These are phyloP conservation scores for Marasmius fiardii DNA, from an alignment of 1,284 basidiomycete genomes.

Conservation along the genomic window DNA sequence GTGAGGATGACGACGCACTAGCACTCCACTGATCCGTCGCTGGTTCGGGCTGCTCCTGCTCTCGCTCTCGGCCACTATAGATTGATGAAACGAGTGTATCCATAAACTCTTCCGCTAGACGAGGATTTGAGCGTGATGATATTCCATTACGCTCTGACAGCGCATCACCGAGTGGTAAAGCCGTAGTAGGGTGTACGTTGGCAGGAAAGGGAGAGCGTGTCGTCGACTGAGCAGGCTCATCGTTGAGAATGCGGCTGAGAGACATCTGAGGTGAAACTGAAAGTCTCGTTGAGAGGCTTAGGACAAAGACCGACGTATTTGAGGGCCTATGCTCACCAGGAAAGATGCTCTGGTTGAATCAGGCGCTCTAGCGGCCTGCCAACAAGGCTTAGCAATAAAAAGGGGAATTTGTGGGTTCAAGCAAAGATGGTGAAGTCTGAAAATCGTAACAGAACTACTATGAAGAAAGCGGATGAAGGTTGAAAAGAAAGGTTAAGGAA, in stretches of 20 bases:
- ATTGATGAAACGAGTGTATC: not conserved
- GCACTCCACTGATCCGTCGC: not conserved
- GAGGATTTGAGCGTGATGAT: not conserved
- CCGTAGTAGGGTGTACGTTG: not conserved
- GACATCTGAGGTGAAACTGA: constrained; percentile 44
- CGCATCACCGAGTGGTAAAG: not conserved
- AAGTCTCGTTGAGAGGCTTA: constrained; percentile 2
- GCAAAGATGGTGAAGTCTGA: not conserved
- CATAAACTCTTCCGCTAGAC: not conserved
- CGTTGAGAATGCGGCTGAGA: constrained; percentile 71
- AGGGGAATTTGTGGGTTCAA: not conserved
- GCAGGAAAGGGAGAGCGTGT: constrained; percentile 22
- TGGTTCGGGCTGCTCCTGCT: not conserved
- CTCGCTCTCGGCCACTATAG: not conserved
- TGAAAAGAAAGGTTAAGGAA: constrained; percentile 1
- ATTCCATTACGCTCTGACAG: not conserved
- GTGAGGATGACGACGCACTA: not conserved
- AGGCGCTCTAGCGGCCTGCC: constrained; percentile 8
- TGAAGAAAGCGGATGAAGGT: not conserved
- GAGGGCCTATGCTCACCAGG: not conserved
- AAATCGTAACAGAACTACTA: not conserved
- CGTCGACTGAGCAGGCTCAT: constrained; percentile 45
- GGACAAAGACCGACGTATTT: not conserved
- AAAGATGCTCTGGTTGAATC: constrained; percentile 13
- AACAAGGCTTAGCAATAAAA: not conserved